Evolutionary conservation across 2,329 filamentous ascomycete species (phyloP), one percentile per base, ranked within the genome.

Genomic region (Trichoderma sp.): DNA sequence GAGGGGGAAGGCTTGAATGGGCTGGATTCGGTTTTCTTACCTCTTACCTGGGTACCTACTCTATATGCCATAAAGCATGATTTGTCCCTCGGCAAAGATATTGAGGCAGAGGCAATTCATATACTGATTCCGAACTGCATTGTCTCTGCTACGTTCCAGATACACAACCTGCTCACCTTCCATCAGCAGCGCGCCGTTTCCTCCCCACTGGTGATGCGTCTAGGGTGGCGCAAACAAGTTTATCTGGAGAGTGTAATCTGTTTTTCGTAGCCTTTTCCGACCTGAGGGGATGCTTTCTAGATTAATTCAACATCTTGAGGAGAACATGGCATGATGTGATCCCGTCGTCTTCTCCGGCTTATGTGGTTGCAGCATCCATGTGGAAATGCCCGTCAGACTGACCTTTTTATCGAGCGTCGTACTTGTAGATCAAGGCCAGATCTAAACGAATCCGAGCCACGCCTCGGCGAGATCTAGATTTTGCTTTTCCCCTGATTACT

Each of bases 201-300:
- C 56, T 59, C 44, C 30, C 39, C 56, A 17, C 56, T 10, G 44
- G 17, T 50, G 56, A 15, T 59, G 19, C 19, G 30, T 50, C 19
- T 26, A 50, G 28, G 26, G 19, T 48, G 56, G 56, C 56, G 7
- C 44, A 59, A 24, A 54, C 30, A 4, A 3, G 10, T 39, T 14
- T 14, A 10, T 9, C 7, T 39, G 7, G 10, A 14, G 10, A 14
- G 21, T 24, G 21, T 3, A 24, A 24, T 24, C 3, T 3, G 21
- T 28, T 28, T 28, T 28, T 28, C 26, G 7, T 28, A 7, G 7
- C 26, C 26, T 28, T 28, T 28, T 28, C n/a, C n/a, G 30, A 30
- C 5, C 7, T 30, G 5, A 9, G 30, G 5, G 30, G 2, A 12
- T 2, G 9, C 1, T 34, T 12, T 34, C 7, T 4, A 30, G 1